Evolutionary conservation across 148 eudicot species (phyloP).

Genomic region (Rhododendron williamsianum): DNA sequence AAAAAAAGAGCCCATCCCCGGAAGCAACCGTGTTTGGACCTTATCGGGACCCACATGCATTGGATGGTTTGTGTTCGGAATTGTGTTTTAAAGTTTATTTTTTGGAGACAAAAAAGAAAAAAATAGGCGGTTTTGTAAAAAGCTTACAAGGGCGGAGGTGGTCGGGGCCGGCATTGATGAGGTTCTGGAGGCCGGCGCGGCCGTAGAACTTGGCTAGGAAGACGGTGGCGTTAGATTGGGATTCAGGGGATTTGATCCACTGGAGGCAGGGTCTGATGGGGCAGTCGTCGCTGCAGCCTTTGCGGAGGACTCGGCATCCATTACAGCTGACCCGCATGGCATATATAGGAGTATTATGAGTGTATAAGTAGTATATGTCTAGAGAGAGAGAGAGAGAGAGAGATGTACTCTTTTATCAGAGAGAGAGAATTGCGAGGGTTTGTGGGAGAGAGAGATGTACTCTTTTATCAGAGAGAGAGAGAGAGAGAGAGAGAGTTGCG

Average conservation of each 20-base stretch:
- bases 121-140: neutral
- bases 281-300: conserved; percentile 52
- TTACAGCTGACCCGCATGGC: conserved; percentile 50
- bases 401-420: neutral
- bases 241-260: conserved; percentile 48
- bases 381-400: neutral
- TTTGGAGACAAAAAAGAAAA: neutral
- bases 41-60: neutral
- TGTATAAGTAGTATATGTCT: neutral
- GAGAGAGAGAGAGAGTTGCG: neutral
- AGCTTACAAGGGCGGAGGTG: conserved; percentile 48
- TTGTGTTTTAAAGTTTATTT: too few relatives aligned
- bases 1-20: neutral
- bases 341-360: neutral
- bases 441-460: too few relatives aligned
- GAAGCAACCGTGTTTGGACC: too few relatives aligned
- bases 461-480: neutral
- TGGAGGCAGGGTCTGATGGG: conserved; percentile 44
- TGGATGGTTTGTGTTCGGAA: neutral
- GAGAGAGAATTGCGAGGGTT: neutral
- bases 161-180: conserved; percentile 44
- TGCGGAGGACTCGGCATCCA: conserved; percentile 51
- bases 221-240: conserved; percentile 55
- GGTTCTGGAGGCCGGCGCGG: conserved; percentile 57
- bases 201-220: conserved; percentile 65